Conservation (phyloP, 2,329 filamentous ascomycete genomes). For the Hypoxylon rubiginosum region DNA sequence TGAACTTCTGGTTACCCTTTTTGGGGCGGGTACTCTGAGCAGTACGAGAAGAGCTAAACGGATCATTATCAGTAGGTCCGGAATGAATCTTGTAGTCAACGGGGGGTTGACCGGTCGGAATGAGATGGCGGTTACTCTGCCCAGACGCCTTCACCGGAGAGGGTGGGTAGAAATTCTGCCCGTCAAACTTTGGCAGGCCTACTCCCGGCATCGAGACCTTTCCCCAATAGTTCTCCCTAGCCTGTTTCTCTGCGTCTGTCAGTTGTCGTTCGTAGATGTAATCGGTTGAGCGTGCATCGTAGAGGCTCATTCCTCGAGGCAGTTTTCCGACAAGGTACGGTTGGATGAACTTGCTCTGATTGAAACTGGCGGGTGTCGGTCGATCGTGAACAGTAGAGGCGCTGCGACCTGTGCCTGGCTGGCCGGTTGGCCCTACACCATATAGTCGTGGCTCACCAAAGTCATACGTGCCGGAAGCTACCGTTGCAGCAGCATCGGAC, state of each 20-base stretch:
- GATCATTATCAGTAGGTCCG: conserved; percentile 44
- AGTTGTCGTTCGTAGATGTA: conserved; percentile 70
- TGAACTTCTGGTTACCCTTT: conserved; percentile 46
- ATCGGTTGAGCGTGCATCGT: conserved; percentile 60
- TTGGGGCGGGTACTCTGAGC: conserved; percentile 43
- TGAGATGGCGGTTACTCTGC: neutral
- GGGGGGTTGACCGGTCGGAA: conserved; percentile 26
- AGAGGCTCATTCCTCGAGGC: conserved; percentile 59
- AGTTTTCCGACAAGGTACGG: conserved; percentile 70
- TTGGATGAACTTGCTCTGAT: conserved; percentile 33
- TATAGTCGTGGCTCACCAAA: conserved; percentile 21
- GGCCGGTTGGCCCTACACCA: conserved; percentile 20
- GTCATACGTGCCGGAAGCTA: conserved; percentile 10
- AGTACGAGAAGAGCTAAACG: conserved; percentile 45
- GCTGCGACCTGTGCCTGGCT: conserved; percentile 13
- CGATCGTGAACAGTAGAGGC: conserved; percentile 10
- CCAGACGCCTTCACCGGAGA: conserved; percentile 61
- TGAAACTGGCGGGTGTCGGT: neutral
- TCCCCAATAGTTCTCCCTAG: conserved; percentile 73
- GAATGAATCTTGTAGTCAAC: conserved; percentile 32
- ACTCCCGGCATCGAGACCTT: conserved; percentile 65
- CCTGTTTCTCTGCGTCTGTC: conserved; percentile 69
- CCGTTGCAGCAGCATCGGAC: conserved; percentile 61
- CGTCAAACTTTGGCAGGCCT: conserved; percentile 73
- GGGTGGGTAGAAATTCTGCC: conserved; percentile 73